A percentile compares a stretch with the other conserved stretches of the same genome.
Evolutionary conservation across 495 filamentous ascomycete genomes (phyloP).

Genomic region (Neurospora tetrasperma): DNA sequence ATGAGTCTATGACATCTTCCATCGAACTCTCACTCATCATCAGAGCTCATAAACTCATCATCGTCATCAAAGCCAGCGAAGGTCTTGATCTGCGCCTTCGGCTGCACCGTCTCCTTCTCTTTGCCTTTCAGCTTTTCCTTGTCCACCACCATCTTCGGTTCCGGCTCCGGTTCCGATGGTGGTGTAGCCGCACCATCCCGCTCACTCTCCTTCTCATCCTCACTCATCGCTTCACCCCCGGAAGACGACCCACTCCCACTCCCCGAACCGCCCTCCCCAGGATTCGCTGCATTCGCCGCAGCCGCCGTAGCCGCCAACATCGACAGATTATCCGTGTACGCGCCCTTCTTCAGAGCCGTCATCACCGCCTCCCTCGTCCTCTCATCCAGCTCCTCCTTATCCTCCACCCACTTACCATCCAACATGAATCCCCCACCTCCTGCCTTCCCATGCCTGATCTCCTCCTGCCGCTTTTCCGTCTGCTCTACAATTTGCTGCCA

Average conservation of each 20-base stretch:
- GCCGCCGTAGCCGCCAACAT: conserved; percentile 15
- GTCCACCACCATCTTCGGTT: conserved; percentile 2
- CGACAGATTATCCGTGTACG: conserved; percentile 38
- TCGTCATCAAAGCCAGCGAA: conserved; percentile 89
- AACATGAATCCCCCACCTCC: conserved; percentile 40
- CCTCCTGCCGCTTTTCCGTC: conserved; percentile 70
- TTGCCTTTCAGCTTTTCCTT: conserved; percentile 2
- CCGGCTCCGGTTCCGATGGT: conserved; percentile 21
- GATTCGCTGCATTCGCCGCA: neutral
- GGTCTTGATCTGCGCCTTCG: conserved; percentile 23
- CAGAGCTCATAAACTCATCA: conserved; percentile 77
- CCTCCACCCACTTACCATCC: conserved; percentile 88
- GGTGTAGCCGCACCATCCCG: conserved; percentile 24
- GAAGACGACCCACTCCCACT: conserved; percentile 29
- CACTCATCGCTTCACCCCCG: conserved; percentile 16
- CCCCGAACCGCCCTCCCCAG: conserved; percentile 22
- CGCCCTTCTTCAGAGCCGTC: conserved; percentile 61
- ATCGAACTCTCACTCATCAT: conserved; percentile 50
- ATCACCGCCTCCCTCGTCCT: conserved; percentile 76
- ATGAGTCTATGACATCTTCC: conserved; percentile 12
- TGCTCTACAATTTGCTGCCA: conserved; percentile 80
- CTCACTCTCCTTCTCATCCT: conserved; percentile 24
- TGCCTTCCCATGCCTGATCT: conserved; percentile 56
- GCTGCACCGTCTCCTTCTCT: conserved; percentile 35
- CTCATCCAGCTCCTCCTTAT: conserved; percentile 76